Conservation (phyloP, 805 yeast species). For the Saturnispora serradocipensis region DNA sequence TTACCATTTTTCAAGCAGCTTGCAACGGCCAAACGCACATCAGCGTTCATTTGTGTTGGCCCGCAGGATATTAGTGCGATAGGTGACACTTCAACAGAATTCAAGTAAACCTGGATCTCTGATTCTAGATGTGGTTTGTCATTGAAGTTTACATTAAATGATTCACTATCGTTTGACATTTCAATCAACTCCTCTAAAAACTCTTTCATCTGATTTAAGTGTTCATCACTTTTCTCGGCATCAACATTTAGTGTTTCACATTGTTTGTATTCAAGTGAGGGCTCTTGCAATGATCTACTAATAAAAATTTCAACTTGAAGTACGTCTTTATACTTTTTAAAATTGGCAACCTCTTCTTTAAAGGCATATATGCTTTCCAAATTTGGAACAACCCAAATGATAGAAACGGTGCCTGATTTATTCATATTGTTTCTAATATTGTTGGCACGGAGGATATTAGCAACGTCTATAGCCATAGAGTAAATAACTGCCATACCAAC, state of each 20-base stretch:
- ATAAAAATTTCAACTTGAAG: constrained; percentile 24
- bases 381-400: constrained; percentile 26
- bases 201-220: neutral
- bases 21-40: constrained; percentile 27
- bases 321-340: constrained; percentile 19
- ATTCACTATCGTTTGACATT: constrained; percentile 12
- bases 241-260: neutral
- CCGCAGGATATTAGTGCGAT: constrained; percentile 32
- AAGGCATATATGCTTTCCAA: constrained; percentile 25
- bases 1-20: constrained; percentile 20
- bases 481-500: constrained; percentile 54
- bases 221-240: neutral
- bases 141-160: constrained; percentile 17
- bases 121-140: constrained; percentile 20
- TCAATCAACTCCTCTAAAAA: constrained; percentile 2
- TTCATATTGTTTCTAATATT: constrained; percentile 17
- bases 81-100: constrained; percentile 10
- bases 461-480: constrained; percentile 36
- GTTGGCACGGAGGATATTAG: constrained; percentile 25
- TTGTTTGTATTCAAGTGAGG: constrained; percentile 9
- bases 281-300: constrained; percentile 20
- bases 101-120: constrained; percentile 16
- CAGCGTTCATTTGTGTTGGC: constrained; percentile 27
- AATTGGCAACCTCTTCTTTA: constrained; percentile 21
- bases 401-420: constrained; percentile 14